Conservation (phyloP, 768 basidiomycete species). For the Tephrocybe sp. region DNA sequence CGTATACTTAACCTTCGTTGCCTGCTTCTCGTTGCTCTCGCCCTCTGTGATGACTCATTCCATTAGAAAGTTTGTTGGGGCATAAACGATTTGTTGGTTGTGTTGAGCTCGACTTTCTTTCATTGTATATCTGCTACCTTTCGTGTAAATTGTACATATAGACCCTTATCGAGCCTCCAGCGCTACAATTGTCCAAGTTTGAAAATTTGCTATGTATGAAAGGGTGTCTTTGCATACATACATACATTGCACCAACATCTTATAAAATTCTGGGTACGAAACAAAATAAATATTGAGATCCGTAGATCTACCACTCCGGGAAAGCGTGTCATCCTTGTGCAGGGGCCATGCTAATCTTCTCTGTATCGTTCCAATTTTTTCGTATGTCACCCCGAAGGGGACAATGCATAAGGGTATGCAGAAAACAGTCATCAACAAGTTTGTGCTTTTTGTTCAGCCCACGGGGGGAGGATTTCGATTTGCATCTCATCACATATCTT, state of each 20-base stretch:
- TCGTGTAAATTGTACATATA: background rate
- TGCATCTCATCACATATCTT: background rate
- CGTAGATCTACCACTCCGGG: constrained; percentile 79
- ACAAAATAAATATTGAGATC: constrained; percentile 41
- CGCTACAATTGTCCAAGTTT: background rate
- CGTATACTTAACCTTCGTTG: background rate
- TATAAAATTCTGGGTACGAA: background rate
- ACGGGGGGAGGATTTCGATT: background rate
- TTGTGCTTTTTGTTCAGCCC: constrained; percentile 14
- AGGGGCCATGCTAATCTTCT: constrained; percentile 99
- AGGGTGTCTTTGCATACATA: too few relatives aligned
- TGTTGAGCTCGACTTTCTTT: constrained; percentile 1
- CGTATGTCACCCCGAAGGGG: constrained; percentile 93
- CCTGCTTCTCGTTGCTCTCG: background rate
- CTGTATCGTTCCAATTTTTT: constrained; percentile 99
- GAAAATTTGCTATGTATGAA: too few relatives aligned
- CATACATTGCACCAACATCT: too few relatives aligned
- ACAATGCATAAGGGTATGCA: constrained; percentile 29
- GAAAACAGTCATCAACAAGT: background rate
- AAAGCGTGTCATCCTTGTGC: constrained; percentile 99
- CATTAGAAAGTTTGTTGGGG: constrained; percentile 6
- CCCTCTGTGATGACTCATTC: background rate
- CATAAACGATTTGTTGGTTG: background rate
- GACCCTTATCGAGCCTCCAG: too few relatives aligned
- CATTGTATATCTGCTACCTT: background rate